A percentile compares a stretch with the other conserved stretches of the same genome.
phyloP scores from a whole-genome alignment of 441 rosid genomes.

The Syzygium syzygioides region DNA sequence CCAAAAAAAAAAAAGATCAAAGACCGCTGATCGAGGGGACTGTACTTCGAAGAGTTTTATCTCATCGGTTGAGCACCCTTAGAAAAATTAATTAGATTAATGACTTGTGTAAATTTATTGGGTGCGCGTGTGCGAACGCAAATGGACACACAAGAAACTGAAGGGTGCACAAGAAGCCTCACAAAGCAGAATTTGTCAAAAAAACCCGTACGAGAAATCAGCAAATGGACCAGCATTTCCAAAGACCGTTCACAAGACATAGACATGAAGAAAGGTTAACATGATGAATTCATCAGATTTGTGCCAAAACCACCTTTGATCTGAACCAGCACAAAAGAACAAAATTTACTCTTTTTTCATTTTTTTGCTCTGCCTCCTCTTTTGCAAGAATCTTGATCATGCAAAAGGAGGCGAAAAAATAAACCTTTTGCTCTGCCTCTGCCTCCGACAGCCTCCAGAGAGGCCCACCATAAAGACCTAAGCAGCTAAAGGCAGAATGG shows the following conservation, averaged over 20 bases:
- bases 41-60: neutral
- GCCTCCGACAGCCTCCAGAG: neutral
- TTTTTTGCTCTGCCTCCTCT: neutral
- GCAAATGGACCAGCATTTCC: too few species aligned
- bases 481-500: too few species aligned
- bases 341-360: neutral
- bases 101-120: neutral
- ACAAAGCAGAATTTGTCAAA: neutral
- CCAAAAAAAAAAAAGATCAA: too few species aligned
- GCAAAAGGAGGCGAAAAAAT: neutral
- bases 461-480: too few species aligned
- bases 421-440: neutral
- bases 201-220: neutral
- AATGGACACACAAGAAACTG: neutral
- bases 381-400: neutral
- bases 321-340: neutral
- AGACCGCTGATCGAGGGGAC: neutral
- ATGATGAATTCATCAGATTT: too few species aligned
- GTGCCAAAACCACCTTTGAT: neutral
- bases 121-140: neutral
- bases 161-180: neutral
- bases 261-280: too few species aligned
- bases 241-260: too few species aligned
- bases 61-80: neutral
- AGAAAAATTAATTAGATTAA: neutral